A percentile compares a stretch with the other conserved stretches of the same genome.
These are phyloP conservation scores for Graphilbum ipis-grandicollis DNA, from an alignment of 2,329 filamentous ascomycete genomes.

Conservation along the genomic window DNA sequence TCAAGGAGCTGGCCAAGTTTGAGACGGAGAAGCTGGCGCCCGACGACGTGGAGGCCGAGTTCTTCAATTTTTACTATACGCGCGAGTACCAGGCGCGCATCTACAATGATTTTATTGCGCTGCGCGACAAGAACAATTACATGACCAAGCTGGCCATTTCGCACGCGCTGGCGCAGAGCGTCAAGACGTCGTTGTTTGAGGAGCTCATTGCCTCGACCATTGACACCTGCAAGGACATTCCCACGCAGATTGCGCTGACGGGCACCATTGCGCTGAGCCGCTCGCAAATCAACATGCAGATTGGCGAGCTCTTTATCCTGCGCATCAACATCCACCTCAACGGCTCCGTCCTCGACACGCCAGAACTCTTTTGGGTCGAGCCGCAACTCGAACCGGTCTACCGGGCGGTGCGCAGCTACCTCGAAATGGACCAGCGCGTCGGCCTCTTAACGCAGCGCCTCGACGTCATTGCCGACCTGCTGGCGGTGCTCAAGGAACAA, in stretches of 20 bases:
- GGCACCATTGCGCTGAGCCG: slow-evolving; percentile 81
- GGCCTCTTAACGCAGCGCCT: slow-evolving; percentile 75
- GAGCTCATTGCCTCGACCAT: slow-evolving; percentile 90
- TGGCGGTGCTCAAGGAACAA: slow-evolving; percentile 90
- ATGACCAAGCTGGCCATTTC: slow-evolving; percentile 97
- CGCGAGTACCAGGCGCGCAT: slow-evolving; percentile 94
- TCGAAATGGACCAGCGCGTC: slow-evolving; percentile 96
- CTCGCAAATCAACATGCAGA: slow-evolving; percentile 96
- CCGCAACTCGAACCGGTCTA: slow-evolving; percentile 94
- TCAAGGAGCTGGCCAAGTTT: slow-evolving; percentile 89
- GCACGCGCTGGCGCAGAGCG: slow-evolving; percentile 85
- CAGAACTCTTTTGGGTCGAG: slow-evolving; percentile 96
- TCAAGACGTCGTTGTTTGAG: slow-evolving; percentile 95
- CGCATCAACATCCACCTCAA: slow-evolving; percentile 97
- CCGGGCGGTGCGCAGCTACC: slow-evolving; percentile 81
- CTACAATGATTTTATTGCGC: slow-evolving; percentile 97
- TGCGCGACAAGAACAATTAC: slow-evolving; percentile 87
- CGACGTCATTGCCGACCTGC: slow-evolving; percentile 80
- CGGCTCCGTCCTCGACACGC: slow-evolving; percentile 88
- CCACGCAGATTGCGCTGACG: slow-evolving; percentile 78
- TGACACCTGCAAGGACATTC: slow-evolving; percentile 81
- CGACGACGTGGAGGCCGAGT: slow-evolving; percentile 86
- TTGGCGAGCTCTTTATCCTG: slow-evolving; percentile 93
- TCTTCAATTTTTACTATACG: slow-evolving; percentile 99
- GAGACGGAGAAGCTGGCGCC: slow-evolving; percentile 76